phyloP scores from a whole-genome alignment of 2,329 filamentous ascomycete genomes.

The Botrytis fabae region DNA sequence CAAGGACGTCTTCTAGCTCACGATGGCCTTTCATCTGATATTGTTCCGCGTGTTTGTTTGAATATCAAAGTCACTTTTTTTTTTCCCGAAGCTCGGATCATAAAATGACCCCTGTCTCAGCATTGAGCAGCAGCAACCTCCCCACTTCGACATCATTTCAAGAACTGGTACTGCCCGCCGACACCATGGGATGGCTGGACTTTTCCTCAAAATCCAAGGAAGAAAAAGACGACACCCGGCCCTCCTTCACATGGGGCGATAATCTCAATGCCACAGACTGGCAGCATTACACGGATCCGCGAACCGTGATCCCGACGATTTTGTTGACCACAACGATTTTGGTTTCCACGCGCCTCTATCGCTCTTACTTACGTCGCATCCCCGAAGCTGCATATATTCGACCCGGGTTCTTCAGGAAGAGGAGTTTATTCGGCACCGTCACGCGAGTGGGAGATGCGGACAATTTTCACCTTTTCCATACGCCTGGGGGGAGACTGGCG shows the following conservation, averaged over 20 bases:
- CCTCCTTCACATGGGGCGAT: constrained; percentile 45
- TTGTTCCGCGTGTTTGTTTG: not conserved
- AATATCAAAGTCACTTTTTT: constrained; percentile 1
- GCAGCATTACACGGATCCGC: constrained; percentile 55
- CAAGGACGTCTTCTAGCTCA: not conserved
- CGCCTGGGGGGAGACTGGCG: constrained; percentile 79
- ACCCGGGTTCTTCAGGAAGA: constrained; percentile 70
- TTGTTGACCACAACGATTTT: constrained; percentile 58
- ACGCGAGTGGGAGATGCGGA: constrained; percentile 96
- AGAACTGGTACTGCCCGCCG: constrained; percentile 21
- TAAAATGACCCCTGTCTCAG: constrained; percentile 10
- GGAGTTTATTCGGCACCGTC: constrained; percentile 80
- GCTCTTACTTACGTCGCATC: constrained; percentile 79
- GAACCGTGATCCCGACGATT: constrained; percentile 54
- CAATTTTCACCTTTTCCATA: constrained; percentile 92
- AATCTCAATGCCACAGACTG: constrained; percentile 52
- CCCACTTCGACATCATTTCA: constrained; percentile 9
- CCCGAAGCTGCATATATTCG: constrained; percentile 74
- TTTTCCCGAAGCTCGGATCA: constrained; percentile 17
- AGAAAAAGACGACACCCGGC: constrained; percentile 39
- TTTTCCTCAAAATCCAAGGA: constrained; percentile 44
- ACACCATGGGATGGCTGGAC: constrained; percentile 51
- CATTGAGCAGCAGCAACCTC: constrained; percentile 3
- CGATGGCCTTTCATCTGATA: constrained; percentile 8
- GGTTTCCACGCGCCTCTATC: constrained; percentile 61